Percentiles rank a stretch among this genome's conserved stretches.
Evolutionary conservation across 108 stramenopile genomes (phyloP).

Genomic region (Nitzschia putrida): DNA sequence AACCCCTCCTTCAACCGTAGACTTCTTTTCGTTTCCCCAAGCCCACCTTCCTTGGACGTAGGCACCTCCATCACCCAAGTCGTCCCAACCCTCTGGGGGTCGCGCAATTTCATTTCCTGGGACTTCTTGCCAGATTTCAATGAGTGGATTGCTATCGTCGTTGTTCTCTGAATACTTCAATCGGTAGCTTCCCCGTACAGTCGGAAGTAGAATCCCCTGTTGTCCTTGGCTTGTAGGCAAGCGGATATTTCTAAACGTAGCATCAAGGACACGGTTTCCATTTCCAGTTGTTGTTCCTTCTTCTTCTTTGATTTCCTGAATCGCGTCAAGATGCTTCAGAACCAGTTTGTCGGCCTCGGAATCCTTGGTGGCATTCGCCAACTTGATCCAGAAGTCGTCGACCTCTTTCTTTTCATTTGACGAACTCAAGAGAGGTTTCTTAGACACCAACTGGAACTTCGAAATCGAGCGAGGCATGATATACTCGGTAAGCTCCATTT

Average conservation of each 20-base stretch:
- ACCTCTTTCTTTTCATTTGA: slow-evolving; percentile 28
- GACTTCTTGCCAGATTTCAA: slow-evolving; percentile 74
- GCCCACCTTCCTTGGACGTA: slow-evolving; percentile 86
- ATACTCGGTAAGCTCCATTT: slow-evolving; percentile 61
- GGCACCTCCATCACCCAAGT: slow-evolving; percentile 82
- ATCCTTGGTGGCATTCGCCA: slow-evolving; percentile 46
- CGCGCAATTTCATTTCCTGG: slow-evolving; percentile 66
- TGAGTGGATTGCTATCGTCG: slow-evolving; percentile 17
- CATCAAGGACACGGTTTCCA: slow-evolving; percentile 53
- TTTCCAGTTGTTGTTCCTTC: slow-evolving; percentile 43
- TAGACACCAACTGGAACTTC: slow-evolving; percentile 57
- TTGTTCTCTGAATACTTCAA: slow-evolving; percentile 31
- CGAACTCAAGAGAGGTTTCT: slow-evolving; percentile 33
- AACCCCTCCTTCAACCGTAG: slow-evolving; percentile 70
- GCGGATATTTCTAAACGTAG: slow-evolving; percentile 18
- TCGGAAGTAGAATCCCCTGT: slow-evolving; percentile 49
- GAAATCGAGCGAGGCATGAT: slow-evolving; percentile 66
- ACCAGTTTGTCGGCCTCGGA: too few relatives aligned
- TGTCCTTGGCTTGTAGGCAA: slow-evolving; percentile 24
- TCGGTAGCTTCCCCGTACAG: slow-evolving; percentile 72
- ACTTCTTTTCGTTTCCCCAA: slow-evolving; percentile 73
- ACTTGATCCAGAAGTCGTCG: slow-evolving; percentile 67
- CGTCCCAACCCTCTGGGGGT: slow-evolving; percentile 91
- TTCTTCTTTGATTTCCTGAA: slow-evolving; percentile 31
- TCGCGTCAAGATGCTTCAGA: slow-evolving; percentile 5